These are phyloP conservation scores for Magnolia changhungtana DNA, from an alignment of 164 flowering plant genomes.

Conservation along the genomic window DNA sequence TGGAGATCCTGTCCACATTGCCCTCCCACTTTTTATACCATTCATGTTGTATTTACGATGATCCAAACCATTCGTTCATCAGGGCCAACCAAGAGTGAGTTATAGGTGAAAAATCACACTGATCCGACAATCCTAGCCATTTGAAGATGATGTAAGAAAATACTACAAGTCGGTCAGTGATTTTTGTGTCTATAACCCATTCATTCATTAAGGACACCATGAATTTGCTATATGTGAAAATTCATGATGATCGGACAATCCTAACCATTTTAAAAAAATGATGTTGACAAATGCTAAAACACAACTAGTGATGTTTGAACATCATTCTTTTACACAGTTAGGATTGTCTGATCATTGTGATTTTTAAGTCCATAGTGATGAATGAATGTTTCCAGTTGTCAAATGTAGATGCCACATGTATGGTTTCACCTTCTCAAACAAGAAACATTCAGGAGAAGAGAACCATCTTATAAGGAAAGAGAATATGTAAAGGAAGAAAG, in stretches of 20 bases:
- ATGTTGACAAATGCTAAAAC: not conserved
- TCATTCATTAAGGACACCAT: not conserved
- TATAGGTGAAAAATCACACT: too few relatives aligned
- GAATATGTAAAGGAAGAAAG: not conserved
- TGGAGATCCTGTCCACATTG: too few relatives aligned
- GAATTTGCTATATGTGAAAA: not conserved
- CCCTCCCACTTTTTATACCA: too few relatives aligned
- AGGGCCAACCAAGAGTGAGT: too few relatives aligned
- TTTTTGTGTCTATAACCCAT: not conserved
- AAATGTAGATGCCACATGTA: too few relatives aligned
- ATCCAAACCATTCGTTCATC: too few relatives aligned
- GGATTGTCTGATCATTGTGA: too few relatives aligned
- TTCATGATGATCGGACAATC: not conserved
- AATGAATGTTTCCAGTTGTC: not conserved
- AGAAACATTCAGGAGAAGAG: not conserved
- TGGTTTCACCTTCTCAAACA: not conserved
- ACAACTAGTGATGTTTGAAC: not conserved
- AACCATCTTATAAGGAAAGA: not conserved
- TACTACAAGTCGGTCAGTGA: not conserved
- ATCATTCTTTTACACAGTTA: not conserved
- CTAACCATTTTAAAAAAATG: not conserved
- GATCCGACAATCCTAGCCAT: not conserved
- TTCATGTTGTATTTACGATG: too few relatives aligned
- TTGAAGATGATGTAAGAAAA: not conserved
- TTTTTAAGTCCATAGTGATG: too few relatives aligned